Evolutionary conservation across 2,329 filamentous ascomycete genomes (phyloP).

Genomic region (Cyphellophora attinorum): DNA sequence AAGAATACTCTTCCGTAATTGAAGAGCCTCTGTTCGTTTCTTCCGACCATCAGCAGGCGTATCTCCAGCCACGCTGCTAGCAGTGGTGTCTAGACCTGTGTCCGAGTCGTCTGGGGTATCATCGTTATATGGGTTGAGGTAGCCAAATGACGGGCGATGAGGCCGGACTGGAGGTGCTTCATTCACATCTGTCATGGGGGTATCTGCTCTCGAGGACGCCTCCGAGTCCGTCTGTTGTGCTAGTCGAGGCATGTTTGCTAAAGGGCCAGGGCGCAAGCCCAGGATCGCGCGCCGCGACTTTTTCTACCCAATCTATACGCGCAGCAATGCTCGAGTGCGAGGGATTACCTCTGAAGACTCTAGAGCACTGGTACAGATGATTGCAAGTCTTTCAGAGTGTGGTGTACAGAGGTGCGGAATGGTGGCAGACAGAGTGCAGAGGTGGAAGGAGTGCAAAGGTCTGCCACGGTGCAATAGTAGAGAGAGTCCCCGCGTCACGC

Average conservation of each 20-base stretch:
- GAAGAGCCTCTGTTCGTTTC: slow-evolving; percentile 75
- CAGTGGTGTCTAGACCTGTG: slow-evolving; percentile 57
- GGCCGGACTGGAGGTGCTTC: slow-evolving; percentile 20
- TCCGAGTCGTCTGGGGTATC: slow-evolving; percentile 58
- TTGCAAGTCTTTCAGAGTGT: no score
- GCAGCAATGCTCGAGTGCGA: no score
- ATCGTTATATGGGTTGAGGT: slow-evolving; percentile 32
- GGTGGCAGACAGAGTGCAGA: no score
- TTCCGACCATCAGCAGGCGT: slow-evolving; percentile 64
- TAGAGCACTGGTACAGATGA: no score
- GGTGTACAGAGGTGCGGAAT: no score
- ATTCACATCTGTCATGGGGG: slow-evolving; percentile 35
- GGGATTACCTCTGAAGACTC: no score
- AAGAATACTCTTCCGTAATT: slow-evolving; percentile 83
- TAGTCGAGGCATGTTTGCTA: slow-evolving; percentile 7
- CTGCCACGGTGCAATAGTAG: no score
- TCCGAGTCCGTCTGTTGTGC: slow-evolving; percentile 25
- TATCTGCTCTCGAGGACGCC: slow-evolving; percentile 34
- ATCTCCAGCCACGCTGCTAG: slow-evolving; percentile 80
- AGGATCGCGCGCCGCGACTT: background rate
- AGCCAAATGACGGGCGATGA: slow-evolving; percentile 18
- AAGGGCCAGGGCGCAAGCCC: background rate
- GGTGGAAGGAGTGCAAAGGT: no score
- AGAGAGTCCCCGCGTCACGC: no score
- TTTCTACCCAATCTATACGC: no score